Conservation (phyloP, 257 asterid species). For the Nemophila menziesii region DNA sequence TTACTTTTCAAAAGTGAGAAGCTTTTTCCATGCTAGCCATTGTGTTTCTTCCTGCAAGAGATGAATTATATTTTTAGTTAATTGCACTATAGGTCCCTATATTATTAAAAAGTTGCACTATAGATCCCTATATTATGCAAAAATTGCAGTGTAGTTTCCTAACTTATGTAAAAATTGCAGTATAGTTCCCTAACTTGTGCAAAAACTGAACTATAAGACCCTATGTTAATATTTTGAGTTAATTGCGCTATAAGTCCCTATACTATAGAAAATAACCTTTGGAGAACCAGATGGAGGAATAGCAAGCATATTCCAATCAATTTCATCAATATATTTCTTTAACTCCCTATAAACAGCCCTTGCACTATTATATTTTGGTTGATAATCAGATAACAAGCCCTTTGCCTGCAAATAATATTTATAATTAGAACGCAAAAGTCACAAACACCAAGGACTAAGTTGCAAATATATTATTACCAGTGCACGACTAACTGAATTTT, state of each 20-base stretch:
- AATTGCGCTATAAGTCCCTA: too few relatives aligned
- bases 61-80: not conserved
- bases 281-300: slow-evolving; percentile 85
- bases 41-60: slow-evolving; percentile 79
- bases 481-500: slow-evolving; percentile 88
- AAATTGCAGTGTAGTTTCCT: too few relatives aligned
- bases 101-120: too few relatives aligned
- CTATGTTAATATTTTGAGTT: too few relatives aligned
- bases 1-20: slow-evolving; percentile 82
- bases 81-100: too few relatives aligned
- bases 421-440: slow-evolving; percentile 15
- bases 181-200: too few relatives aligned
- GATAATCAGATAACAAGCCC: slow-evolving; percentile 85
- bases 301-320: slow-evolving; percentile 98
- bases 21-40: slow-evolving; percentile 87
- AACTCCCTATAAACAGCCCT: slow-evolving; percentile 96
- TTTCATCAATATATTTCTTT: slow-evolving; percentile 81
- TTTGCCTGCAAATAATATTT: slow-evolving; percentile 63
- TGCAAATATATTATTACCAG: slow-evolving; percentile 36
- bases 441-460: not conserved
- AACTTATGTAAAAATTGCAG: too few relatives aligned
- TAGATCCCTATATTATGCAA: too few relatives aligned
- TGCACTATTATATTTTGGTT: slow-evolving; percentile 92
- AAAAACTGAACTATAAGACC: too few relatives aligned
- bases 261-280: slow-evolving; percentile 36